phyloP scores from a whole-genome alignment of 345 rosid species.

The Excoecaria cochinchinensis region DNA sequence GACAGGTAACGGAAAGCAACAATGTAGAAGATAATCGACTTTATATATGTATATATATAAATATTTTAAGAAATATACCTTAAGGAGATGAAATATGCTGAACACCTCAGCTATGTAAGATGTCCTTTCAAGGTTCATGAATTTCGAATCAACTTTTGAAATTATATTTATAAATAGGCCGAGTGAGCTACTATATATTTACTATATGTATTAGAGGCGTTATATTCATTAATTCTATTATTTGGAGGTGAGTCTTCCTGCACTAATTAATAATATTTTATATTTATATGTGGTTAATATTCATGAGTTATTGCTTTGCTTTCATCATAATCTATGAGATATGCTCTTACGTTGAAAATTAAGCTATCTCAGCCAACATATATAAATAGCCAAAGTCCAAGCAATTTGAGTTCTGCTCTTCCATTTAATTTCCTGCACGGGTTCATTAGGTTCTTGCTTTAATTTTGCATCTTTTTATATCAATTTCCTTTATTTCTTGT shows the following conservation, averaged over 20 bases:
- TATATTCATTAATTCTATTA: conserved; percentile 5
- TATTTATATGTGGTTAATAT: conserved; percentile 25
- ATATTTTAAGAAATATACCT: conserved; percentile 10
- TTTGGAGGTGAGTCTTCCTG: conserved; percentile 16
- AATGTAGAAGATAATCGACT: conserved; percentile 6
- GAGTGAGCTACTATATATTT: conserved; percentile 2
- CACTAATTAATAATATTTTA: neutral
- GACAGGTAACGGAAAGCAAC: conserved; percentile 34
- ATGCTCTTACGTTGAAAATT: conserved; percentile 19
- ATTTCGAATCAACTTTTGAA: conserved; percentile 4
- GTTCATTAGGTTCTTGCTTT: conserved; percentile 28
- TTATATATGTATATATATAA: neutral
- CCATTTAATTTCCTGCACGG: conserved; percentile 21
- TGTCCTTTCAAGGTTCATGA: conserved; percentile 11
- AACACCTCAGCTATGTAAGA: conserved; percentile 36
- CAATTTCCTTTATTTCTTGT: neutral
- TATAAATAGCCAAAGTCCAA: conserved; percentile 14
- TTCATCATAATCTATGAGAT: conserved; percentile 23
- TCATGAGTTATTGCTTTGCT: conserved; percentile 25
- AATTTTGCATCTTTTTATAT: neutral
- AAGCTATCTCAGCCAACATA: no score
- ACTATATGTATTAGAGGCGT: conserved; percentile 23
- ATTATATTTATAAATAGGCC: conserved; percentile 23
- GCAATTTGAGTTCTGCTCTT: conserved; percentile 10
- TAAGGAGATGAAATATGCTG: conserved; percentile 34